A percentile compares a stretch with the other conserved stretches of the same genome.
phyloP scores from a whole-genome alignment of 176 grass and related monocot species.

The Rhynchospora breviuscula region DNA sequence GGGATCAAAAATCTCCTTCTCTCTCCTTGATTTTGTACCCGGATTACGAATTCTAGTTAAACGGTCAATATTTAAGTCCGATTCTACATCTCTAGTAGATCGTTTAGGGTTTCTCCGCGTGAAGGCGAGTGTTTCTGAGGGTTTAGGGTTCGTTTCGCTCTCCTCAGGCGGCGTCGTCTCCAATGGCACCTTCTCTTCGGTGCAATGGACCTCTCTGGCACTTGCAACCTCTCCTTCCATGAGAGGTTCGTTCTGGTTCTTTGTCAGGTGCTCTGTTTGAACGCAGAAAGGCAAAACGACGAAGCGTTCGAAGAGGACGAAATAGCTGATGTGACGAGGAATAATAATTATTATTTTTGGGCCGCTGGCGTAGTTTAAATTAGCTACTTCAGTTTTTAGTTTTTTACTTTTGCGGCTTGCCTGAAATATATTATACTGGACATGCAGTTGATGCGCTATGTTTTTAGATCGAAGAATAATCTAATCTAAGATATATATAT shows the following conservation, averaged over 20 bases:
- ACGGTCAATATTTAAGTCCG: constrained; percentile 43
- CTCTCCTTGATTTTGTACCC: constrained; percentile 45
- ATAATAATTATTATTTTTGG: too few species aligned
- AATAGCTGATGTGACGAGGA: too few species aligned
- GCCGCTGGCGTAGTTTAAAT: too few species aligned
- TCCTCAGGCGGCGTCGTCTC: constrained; percentile 6
- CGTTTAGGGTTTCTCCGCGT: constrained; percentile 78
- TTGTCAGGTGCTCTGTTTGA: too few species aligned
- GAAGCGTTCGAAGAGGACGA: too few species aligned
- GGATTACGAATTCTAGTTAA: constrained; percentile 36
- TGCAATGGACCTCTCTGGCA: neutral
- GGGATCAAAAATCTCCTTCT: constrained; percentile 9
- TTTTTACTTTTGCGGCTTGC: too few species aligned
- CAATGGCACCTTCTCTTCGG: constrained; percentile 7
- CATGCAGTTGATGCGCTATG: too few species aligned
- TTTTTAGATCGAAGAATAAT: too few species aligned
- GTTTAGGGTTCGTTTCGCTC: constrained; percentile 27
- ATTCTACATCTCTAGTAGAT: constrained; percentile 43
- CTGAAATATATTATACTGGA: too few species aligned
- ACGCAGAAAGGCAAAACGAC: too few species aligned
- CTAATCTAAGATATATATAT: too few species aligned
- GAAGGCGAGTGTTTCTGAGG: constrained; percentile 35
- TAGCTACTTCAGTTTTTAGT: too few species aligned
- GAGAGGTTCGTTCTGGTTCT: neutral
- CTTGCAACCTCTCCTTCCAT: neutral